Base-by-base conservation (phyloP, 306 rosid genomes). In the Gillenia trifoliata region DNA sequence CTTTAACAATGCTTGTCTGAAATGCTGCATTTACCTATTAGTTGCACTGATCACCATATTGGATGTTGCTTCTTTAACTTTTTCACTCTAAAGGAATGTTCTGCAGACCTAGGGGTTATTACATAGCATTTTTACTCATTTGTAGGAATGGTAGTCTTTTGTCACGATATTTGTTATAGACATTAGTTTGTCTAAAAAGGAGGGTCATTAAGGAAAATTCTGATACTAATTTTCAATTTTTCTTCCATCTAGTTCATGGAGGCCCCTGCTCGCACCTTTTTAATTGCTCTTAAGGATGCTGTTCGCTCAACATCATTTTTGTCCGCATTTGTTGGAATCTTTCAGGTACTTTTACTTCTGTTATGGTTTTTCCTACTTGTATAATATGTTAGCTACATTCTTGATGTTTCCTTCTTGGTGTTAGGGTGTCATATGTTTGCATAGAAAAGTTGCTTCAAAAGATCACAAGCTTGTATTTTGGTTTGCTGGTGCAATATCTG, bases 391-490 rank as follows among this genome's bases (percentile, higher is more conserved):
- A 50, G 70, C 75, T 43, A 22, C 55, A 69, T 66, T 76, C 80
- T 71, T 49, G 67, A 76, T 50, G 67, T 69, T 77, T 77, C 68
- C 70, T 68, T 68, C 80, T 60, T 70, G 78, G 74, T 88, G 83
- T 81, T 85, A 86, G 98, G 98, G 80, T 47, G 96, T 88, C 72
- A 91, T 91, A 83, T 94, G 98, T 75, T 79, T 82, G 73, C 97
- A 94, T 68, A 89, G 95, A 76, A 94, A 94, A 87, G 78, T 91
- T 86, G 87, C 90, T 69, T 70, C 89, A 47, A 88, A 81, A 81
- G 98, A 94, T 86, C 91, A 94, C 93, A 94, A 94, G 86, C 87
- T 94, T 78, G 81, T 88, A 54, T 91, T 90, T 83, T 94, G 98
- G 98, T 59, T 86, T 73, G 97, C 97, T 19, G 98, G 96, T 25